Evolutionary conservation across 1,284 basidiomycete genomes (phyloP), one percentile per base, ranked within the genome.

Genomic region (Trametes pubescens): DNA sequence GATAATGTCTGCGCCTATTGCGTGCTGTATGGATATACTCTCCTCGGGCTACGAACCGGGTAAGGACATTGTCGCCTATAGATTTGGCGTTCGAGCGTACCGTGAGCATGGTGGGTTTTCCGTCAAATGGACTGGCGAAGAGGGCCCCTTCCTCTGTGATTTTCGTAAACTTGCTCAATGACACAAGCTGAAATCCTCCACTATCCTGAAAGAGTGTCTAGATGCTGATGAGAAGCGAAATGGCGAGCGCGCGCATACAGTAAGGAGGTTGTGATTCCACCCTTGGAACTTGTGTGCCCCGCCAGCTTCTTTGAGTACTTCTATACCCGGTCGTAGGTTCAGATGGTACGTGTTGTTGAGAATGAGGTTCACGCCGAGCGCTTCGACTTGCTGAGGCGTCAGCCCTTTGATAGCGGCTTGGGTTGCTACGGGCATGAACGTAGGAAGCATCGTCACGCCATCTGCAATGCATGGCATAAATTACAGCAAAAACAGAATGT

Each of bases 391-490:
- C 59, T 92, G 88, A n/a, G 91, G 78, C 2, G 92, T 94, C 14
- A 95, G 78, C 4, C 93, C 93, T 75, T 95, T 95, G 72, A 95
- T 92, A 2, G 92, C 91, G 26, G 89, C 93, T 75, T 95, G 93
- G 4, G 93, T 95, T 4, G 92, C 93, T 7, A 95, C 93, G 14
- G 94, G 93, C 93, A 95, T 95, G 73, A 95, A 95, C 0, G 93
- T 93, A 0, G 93, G 93, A 11, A 94, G 79, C 81, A 90, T 86
- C 1, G 93, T 95, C 47, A 83, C 79, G 11, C 91, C 92, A 80
- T 95, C 92, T 91, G 70, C 79, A 29, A 59, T 11, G 18, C 5
- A 3, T 6, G 40, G 8, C 53, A 16, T 56, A n/a, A 46, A 4
- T 51, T 22, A 24, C 3, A 29, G 4, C 16, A 13, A 51, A 14